These are phyloP conservation scores for Chlorella vulgaris DNA, from an alignment of 139 green algal genomes.

Conservation along the genomic window DNA sequence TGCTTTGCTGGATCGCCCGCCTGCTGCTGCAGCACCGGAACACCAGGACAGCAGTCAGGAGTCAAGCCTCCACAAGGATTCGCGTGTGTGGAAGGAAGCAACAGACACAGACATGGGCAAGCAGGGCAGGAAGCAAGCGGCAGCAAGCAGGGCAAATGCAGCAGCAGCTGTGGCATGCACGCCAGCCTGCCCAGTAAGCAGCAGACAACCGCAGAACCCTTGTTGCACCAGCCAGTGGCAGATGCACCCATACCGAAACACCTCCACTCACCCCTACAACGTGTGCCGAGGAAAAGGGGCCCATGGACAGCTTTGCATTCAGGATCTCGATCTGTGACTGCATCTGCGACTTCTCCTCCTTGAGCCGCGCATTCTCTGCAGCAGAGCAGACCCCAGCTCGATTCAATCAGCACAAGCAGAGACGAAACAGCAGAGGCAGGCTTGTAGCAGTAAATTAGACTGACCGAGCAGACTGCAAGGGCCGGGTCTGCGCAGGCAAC, in stretches of 20 bases:
- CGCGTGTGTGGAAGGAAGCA: no score
- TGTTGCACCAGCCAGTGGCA: background rate
- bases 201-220: no score
- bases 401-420: no score
- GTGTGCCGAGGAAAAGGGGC: slow-evolving; percentile 13
- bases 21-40: background rate
- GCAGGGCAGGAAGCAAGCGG: background rate
- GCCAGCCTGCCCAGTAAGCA: background rate
- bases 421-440: no score
- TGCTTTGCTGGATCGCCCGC: background rate
- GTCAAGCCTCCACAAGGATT: no score
- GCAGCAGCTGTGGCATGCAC: background rate
- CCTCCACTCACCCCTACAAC: slow-evolving; percentile 2
- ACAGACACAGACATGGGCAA: background rate
- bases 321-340: slow-evolving; percentile 42
- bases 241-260: background rate
- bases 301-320: slow-evolving; percentile 44
- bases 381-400: no score
- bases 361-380: slow-evolving; percentile 31
- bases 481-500: no score
- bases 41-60: background rate
- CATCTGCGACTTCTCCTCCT: slow-evolving; percentile 38
- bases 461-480: no score
- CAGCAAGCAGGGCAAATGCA: background rate
- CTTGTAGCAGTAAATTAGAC: no score